Conservation (phyloP, 176 grass and related monocot genomes). For the Musa troglodytarum region DNA sequence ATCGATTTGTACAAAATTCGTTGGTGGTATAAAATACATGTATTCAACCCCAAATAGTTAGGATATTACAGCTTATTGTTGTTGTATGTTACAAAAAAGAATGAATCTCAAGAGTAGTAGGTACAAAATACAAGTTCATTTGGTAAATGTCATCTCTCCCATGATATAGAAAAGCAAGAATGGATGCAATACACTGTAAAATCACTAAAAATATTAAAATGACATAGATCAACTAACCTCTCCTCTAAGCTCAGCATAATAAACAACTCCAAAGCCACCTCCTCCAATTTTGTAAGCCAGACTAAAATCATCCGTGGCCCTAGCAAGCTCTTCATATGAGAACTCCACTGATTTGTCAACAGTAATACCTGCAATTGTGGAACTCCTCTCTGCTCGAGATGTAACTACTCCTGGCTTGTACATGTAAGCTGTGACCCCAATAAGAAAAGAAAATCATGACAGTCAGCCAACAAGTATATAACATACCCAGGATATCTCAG, state of each 20-base stretch:
- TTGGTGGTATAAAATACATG: no score
- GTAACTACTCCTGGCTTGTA: neutral
- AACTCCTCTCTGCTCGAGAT: neutral
- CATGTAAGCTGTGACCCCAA: neutral
- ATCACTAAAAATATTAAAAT: neutral
- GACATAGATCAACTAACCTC: constrained; percentile 13
- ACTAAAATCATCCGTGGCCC: constrained; percentile 17
- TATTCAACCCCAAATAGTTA: no score
- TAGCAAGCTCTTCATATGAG: constrained; percentile 26
- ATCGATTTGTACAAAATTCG: no score
- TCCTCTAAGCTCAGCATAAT: constrained; percentile 28
- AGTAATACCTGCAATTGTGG: constrained; percentile 1
- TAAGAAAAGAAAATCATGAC: neutral
- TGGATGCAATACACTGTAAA: neutral
- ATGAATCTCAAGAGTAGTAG: no score
- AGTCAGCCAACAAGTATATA: neutral
- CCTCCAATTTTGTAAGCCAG: constrained; percentile 19
- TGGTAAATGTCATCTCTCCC: neutral
- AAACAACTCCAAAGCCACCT: constrained; percentile 27
- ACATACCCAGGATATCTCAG: neutral
- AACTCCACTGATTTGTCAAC: constrained; percentile 24
- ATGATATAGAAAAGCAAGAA: neutral
- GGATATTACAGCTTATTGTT: no score
- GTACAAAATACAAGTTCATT: neutral
- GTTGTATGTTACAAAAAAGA: no score